Conservation (phyloP, 2,329 filamentous ascomycete species). For the Pseudocercospora fijiensis region DNA sequence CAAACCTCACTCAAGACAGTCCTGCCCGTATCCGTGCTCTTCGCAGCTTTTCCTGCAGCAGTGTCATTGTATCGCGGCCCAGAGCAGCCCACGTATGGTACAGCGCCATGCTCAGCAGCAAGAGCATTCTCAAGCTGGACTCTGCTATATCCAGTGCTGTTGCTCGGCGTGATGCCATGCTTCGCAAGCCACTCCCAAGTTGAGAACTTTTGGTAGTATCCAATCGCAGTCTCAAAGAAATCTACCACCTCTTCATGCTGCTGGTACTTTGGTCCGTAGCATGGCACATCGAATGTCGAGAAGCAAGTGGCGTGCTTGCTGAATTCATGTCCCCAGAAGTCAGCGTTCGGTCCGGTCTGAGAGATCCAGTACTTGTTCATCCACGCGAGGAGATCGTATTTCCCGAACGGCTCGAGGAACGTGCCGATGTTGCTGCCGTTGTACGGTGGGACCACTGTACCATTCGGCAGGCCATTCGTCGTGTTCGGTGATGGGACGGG, state of each 20-base stretch:
- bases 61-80: constrained; percentile 63
- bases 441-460: constrained; percentile 56
- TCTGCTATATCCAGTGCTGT: constrained; percentile 58
- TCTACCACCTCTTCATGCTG: constrained; percentile 61
- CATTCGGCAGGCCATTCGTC: constrained; percentile 56
- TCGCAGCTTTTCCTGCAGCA: constrained; percentile 52
- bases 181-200: constrained; percentile 61
- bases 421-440: constrained; percentile 58
- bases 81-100: constrained; percentile 62
- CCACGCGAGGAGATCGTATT: constrained; percentile 60
- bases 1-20: constrained; percentile 63
- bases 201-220: constrained; percentile 59
- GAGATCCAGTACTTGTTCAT: constrained; percentile 68
- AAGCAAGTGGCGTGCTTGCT: constrained; percentile 55
- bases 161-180: constrained; percentile 57
- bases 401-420: constrained; percentile 59
- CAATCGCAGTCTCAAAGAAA: constrained; percentile 61
- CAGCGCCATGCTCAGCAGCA: constrained; percentile 51
- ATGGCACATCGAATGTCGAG: constrained; percentile 63
- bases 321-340: constrained; percentile 57
- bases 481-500: constrained; percentile 60
- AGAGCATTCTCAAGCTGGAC: constrained; percentile 54
- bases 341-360: constrained; percentile 55
- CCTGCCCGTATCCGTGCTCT: constrained; percentile 53
- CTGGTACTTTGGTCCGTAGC: constrained; percentile 60